phyloP scores from a whole-genome alignment of 78 protist species.

The Salpingoeca rosetta region DNA sequence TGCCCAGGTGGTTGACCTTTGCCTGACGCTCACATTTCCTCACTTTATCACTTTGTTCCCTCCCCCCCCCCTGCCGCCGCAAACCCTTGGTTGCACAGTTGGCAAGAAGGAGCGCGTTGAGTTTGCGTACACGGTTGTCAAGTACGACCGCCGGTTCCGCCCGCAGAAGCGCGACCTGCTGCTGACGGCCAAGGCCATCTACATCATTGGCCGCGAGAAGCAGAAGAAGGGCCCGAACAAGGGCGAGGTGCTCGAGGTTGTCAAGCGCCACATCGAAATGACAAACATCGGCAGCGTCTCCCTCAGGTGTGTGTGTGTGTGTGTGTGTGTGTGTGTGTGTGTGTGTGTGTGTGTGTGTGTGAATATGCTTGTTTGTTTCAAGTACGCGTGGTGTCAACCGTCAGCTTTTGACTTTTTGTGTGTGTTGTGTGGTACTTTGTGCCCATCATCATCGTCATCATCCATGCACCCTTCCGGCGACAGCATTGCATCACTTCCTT shows the following conservation, averaged over 20 bases:
- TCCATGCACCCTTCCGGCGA: too few relatives aligned
- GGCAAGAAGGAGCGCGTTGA: constrained; percentile 30
- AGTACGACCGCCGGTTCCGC: constrained; percentile 50
- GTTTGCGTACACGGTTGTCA: constrained; percentile 58
- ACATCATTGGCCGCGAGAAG: constrained; percentile 37
- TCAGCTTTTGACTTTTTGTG: too few relatives aligned
- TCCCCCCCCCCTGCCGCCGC: not conserved
- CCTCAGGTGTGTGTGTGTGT: not conserved
- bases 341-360: too few relatives aligned
- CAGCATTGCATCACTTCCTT: not conserved
- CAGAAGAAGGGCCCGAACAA: constrained; percentile 19
- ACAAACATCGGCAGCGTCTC: not conserved
- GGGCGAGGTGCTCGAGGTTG: not conserved
- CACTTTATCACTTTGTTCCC: not conserved
- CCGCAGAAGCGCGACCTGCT: constrained; percentile 54
- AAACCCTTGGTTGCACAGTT: not conserved
- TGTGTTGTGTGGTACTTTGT: too few relatives aligned
- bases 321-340: too few relatives aligned
- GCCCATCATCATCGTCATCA: too few relatives aligned
- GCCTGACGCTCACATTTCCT: not conserved
- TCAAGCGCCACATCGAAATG: not conserved
- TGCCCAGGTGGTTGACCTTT: not conserved
- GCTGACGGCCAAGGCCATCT: constrained; percentile 44
- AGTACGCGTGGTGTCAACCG: too few relatives aligned
- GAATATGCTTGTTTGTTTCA: too few relatives aligned